phyloP scores from a whole-genome alignment of 2,329 filamentous ascomycete genomes.

The Trematosphaeria pertusa region DNA sequence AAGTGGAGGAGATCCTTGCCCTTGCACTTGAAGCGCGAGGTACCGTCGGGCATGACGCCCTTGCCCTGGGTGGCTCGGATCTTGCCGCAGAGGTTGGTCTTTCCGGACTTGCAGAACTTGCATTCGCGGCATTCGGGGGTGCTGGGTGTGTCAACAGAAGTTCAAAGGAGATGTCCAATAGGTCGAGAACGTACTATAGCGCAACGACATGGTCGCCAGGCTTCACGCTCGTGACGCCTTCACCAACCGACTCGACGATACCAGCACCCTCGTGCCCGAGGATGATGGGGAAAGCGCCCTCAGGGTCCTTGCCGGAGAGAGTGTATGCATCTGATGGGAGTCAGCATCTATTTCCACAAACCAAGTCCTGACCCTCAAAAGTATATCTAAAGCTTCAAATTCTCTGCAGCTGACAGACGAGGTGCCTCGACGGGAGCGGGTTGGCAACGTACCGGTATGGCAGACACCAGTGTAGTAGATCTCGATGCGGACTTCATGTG shows the following conservation, averaged over 20 bases:
- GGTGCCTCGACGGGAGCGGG: too few species aligned
- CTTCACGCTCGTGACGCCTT: slow-evolving; percentile 95
- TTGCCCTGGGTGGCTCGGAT: slow-evolving; percentile 96
- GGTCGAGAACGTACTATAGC: slow-evolving; percentile 47
- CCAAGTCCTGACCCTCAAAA: too few species aligned
- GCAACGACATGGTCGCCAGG: slow-evolving; percentile 81
- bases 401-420: too few species aligned
- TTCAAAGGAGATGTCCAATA: not conserved
- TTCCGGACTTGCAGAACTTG: slow-evolving; percentile 99
- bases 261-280: slow-evolving; percentile 53
- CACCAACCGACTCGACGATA: slow-evolving; percentile 68
- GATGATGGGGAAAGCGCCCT: slow-evolving; percentile 64
- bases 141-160: slow-evolving; percentile 59
- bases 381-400: too few species aligned
- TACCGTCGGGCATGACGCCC: slow-evolving; percentile 97
- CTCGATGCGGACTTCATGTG: slow-evolving; percentile 95
- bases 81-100: slow-evolving; percentile 99
- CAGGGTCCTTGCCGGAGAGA: slow-evolving; percentile 83
- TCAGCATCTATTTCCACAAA: too few species aligned
- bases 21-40: slow-evolving; percentile 91
- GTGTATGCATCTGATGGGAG: slow-evolving; percentile 67
- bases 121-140: slow-evolving; percentile 97
- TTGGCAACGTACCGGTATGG: slow-evolving; percentile 77
- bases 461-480: slow-evolving; percentile 98
- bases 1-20: slow-evolving; percentile 97